phyloP scores from a whole-genome alignment of 768 basidiomycete genomes.

The Omphalotus guepiniiformis region DNA sequence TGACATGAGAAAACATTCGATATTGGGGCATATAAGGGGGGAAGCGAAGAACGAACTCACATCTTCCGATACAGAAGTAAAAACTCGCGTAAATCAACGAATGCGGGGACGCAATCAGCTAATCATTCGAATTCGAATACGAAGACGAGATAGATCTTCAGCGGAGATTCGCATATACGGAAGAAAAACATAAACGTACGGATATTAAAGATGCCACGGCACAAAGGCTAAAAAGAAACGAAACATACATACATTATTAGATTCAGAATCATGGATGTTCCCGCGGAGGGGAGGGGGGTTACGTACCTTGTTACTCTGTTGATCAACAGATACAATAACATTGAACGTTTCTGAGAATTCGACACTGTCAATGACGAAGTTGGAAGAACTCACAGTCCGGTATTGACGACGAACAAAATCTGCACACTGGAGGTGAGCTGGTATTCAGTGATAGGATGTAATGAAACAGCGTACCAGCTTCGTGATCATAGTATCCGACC shows the following conservation, averaged over 20 bases:
- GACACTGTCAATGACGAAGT: neutral
- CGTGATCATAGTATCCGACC: slow-evolving; percentile 12
- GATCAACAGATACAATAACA: neutral
- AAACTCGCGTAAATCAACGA: slow-evolving; percentile 28
- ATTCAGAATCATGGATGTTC: neutral
- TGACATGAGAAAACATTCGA: neutral
- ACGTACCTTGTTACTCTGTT: slow-evolving; percentile 7
- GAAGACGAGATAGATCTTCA: no score
- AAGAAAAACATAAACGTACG: slow-evolving; percentile 4
- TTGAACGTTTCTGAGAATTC: no score
- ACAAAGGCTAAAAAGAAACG: slow-evolving; percentile 6
- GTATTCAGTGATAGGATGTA: neutral
- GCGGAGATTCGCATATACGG: neutral
- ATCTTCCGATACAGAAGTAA: slow-evolving; percentile 30
- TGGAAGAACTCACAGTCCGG: slow-evolving; percentile 10
- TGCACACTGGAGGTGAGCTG: neutral
- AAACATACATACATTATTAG: neutral
- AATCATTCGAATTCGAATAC: neutral
- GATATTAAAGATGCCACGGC: slow-evolving; percentile 11
- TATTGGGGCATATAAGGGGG: neutral
- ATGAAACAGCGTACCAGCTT: slow-evolving; percentile 6
- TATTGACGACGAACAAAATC: slow-evolving; percentile 13
- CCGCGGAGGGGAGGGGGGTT: neutral
- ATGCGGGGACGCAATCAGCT: slow-evolving; percentile 23
- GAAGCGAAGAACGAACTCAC: slow-evolving; percentile 14